These are phyloP conservation scores for Saraca asoca DNA, from an alignment of 331 rosid species.

Conservation along the genomic window DNA sequence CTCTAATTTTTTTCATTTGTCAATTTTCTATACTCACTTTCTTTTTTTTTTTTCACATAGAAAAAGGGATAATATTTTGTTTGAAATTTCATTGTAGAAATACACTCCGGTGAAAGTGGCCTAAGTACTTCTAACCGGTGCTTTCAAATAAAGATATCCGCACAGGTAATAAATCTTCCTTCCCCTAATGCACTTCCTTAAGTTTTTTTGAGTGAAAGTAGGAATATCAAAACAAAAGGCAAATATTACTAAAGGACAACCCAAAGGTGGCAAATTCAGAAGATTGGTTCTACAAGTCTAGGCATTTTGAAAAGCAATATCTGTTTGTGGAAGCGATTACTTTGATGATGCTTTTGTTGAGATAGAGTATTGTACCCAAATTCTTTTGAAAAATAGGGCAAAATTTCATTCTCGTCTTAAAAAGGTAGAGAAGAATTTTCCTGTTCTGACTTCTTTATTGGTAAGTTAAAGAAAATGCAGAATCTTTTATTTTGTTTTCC, in stretches of 20 bases:
- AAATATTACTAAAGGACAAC: neutral
- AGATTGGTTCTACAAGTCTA: neutral
- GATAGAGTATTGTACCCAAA: too few species aligned
- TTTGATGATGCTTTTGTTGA: neutral
- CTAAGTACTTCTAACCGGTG: conserved; percentile 74
- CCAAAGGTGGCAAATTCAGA: too few species aligned
- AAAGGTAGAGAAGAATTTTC: too few species aligned
- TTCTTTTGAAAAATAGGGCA: too few species aligned
- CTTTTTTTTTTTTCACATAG: conserved; percentile 5
- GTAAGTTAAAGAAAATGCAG: too few species aligned
- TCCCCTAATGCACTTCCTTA: conserved; percentile 13
- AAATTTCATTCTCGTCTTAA: too few species aligned
- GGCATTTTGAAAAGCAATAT: neutral
- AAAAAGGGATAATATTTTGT: conserved; percentile 25
- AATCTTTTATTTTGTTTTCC: too few species aligned
- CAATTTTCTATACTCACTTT: neutral
- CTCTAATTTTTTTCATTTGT: neutral
- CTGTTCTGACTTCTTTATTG: too few species aligned
- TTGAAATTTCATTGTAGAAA: conserved; percentile 56
- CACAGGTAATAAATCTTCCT: conserved; percentile 55
- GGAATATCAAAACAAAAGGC: neutral
- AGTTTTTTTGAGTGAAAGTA: neutral
- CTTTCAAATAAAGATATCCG: conserved; percentile 73
- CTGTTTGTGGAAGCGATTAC: neutral
- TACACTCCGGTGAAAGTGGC: conserved; percentile 96